Conservation (phyloP, 495 filamentous ascomycete species). For the Endocarpon pusillum region DNA sequence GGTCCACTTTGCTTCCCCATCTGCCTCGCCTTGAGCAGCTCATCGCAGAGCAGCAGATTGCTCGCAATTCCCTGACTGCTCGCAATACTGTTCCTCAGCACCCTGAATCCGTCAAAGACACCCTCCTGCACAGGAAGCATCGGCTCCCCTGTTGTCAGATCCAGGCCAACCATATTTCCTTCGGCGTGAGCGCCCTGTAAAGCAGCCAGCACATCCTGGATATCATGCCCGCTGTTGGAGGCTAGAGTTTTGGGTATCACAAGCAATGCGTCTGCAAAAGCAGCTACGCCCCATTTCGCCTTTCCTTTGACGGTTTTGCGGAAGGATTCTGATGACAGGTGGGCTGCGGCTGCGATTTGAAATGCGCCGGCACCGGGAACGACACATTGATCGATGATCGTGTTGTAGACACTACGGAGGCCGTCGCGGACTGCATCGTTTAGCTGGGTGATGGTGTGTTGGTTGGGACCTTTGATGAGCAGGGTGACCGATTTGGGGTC, state of each 20-base stretch:
- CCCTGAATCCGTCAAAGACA: constrained; percentile 91
- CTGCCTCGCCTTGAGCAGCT: constrained; percentile 92
- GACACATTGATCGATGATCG: constrained; percentile 90
- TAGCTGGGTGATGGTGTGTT: constrained; percentile 89
- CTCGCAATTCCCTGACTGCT: constrained; percentile 89
- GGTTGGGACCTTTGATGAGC: constrained; percentile 93
- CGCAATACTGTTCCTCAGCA: constrained; percentile 80
- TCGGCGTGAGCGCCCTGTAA: constrained; percentile 75
- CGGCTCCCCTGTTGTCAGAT: constrained; percentile 68
- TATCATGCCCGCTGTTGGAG: constrained; percentile 88
- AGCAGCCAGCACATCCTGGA: constrained; percentile 75
- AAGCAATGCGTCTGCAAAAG: constrained; percentile 85
- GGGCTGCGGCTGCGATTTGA: constrained; percentile 85
- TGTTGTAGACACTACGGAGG: constrained; percentile 89
- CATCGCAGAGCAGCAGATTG: constrained; percentile 90
- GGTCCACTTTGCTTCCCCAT: constrained; percentile 45
- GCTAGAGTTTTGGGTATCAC: constrained; percentile 95
- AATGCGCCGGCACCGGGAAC: constrained; percentile 91
- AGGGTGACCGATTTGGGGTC: constrained; percentile 97
- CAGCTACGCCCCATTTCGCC: constrained; percentile 83
- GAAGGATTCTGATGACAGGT: constrained; percentile 70
- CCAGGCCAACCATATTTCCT: constrained; percentile 72
- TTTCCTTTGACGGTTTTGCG: constrained; percentile 86
- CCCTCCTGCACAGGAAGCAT: constrained; percentile 93
- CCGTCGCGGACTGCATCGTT: constrained; percentile 96